Percentiles rank a stretch among this genome's conserved stretches.
These are phyloP conservation scores for Fraxinus excelsior DNA, from an alignment of 257 asterid species.

Conservation along the genomic window DNA sequence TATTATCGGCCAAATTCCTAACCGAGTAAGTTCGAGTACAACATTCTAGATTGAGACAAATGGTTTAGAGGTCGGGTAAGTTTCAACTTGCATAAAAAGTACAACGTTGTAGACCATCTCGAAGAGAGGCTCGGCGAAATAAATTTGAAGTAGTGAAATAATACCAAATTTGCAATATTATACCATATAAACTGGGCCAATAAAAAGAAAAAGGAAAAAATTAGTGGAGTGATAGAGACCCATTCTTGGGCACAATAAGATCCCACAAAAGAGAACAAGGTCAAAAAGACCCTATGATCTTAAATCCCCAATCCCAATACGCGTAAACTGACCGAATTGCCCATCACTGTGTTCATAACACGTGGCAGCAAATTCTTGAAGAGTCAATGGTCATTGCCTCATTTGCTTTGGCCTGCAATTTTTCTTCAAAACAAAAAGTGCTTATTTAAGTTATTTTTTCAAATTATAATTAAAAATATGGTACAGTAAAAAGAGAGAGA, in stretches of 20 bases:
- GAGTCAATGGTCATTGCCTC: constrained; percentile 40
- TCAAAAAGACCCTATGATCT: constrained; percentile 41
- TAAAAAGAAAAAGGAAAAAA: not conserved
- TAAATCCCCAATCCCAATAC: not conserved
- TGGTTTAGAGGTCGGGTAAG: not conserved
- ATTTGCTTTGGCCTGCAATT: constrained; percentile 27
- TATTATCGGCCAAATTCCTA: too few species aligned
- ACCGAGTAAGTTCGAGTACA: too few species aligned
- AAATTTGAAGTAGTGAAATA: not conserved
- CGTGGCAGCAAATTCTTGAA: constrained; percentile 14
- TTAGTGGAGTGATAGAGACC: constrained; percentile 42
- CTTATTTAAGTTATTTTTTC: not conserved
- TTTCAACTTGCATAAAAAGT: not conserved
- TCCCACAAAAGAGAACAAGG: constrained; percentile 41
- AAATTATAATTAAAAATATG: constrained; percentile 24
- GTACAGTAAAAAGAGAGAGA: constrained; percentile 31
- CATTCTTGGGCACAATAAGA: constrained; percentile 51
- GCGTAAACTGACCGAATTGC: constrained; percentile 28
- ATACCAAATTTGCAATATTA: not conserved
- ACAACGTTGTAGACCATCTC: not conserved
- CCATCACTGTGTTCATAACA: constrained; percentile 27
- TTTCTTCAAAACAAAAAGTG: constrained; percentile 26
- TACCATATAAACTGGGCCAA: not conserved
- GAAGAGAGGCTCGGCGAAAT: not conserved
- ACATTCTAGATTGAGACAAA: too few species aligned